A percentile compares a stretch with the other conserved stretches of the same genome.
Evolutionary conservation across 2,329 filamentous ascomycete genomes (phyloP).

Genomic region (Clonostachys solani): DNA sequence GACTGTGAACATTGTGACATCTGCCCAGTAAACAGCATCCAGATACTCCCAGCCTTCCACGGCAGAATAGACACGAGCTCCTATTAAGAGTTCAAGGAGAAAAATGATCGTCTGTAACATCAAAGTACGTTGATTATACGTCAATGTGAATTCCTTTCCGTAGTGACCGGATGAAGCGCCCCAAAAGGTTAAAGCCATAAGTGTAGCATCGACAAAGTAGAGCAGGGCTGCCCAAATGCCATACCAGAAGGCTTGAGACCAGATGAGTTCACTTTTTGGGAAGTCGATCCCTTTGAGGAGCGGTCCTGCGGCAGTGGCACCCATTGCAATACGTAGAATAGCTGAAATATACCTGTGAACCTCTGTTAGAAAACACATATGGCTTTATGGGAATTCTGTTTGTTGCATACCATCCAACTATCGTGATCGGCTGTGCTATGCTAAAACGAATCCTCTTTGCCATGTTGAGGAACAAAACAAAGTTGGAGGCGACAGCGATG

Average conservation of each 20-base stretch:
- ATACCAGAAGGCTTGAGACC: slow-evolving; percentile 84
- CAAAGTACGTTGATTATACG: slow-evolving; percentile 76
- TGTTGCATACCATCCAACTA: slow-evolving; percentile 67
- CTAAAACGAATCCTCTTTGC: slow-evolving; percentile 74
- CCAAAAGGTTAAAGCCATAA: slow-evolving; percentile 75
- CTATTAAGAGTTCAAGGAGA: slow-evolving; percentile 74
- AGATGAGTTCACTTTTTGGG: slow-evolving; percentile 24
- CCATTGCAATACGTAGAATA: slow-evolving; percentile 62
- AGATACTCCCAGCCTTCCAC: slow-evolving; percentile 74
- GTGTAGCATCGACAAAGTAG: slow-evolving; percentile 73
- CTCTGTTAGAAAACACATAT: not conserved
- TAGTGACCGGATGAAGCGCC: slow-evolving; percentile 71
- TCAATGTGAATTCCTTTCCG: slow-evolving; percentile 72
- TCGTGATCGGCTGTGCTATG: slow-evolving; percentile 78
- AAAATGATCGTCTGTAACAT: slow-evolving; percentile 89
- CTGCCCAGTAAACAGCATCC: slow-evolving; percentile 76
- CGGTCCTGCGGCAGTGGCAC: slow-evolving; percentile 60
- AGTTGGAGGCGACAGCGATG: slow-evolving; percentile 73
- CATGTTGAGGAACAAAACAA: slow-evolving; percentile 85
- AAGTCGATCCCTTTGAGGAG: slow-evolving; percentile 25
- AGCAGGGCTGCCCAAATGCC: slow-evolving; percentile 74
- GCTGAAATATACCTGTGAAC: slow-evolving; percentile 48
- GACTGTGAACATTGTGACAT: slow-evolving; percentile 64
- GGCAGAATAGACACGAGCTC: slow-evolving; percentile 68
- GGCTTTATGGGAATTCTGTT: slow-evolving; percentile 44